phyloP scores from a whole-genome alignment of 2,329 filamentous ascomycete species.

The Podosphaera aphanis region DNA sequence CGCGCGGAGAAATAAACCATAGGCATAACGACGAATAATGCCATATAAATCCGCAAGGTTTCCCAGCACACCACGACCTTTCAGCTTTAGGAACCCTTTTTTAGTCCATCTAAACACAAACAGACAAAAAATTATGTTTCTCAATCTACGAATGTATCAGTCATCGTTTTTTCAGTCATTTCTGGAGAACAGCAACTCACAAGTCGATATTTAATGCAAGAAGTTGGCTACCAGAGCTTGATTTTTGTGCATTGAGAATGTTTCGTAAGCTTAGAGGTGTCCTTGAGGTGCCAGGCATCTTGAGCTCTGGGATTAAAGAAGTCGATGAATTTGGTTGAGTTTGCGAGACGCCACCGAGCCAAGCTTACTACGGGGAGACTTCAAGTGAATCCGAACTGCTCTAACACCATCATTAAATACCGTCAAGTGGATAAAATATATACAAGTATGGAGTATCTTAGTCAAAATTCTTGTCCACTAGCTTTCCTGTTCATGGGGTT shows the following conservation, averaged over 20 bases:
- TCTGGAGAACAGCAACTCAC: slow-evolving; percentile 23
- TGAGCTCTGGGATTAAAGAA: slow-evolving; percentile 6
- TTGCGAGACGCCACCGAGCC: no score
- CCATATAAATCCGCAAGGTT: slow-evolving; percentile 53
- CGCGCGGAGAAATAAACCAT: slow-evolving; percentile 63
- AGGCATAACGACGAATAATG: slow-evolving; percentile 47
- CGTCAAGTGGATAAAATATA: no score
- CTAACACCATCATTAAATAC: no score
- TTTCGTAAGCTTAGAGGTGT: slow-evolving; percentile 50
- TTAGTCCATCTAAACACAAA: slow-evolving; percentile 70
- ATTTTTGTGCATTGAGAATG: slow-evolving; percentile 36
- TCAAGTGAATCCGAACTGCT: no score
- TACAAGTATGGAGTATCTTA: no score
- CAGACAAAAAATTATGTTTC: slow-evolving; percentile 71
- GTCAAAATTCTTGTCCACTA: no score
- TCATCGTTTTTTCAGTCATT: slow-evolving; percentile 1
- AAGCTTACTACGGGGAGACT: no score
- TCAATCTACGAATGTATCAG: slow-evolving; percentile 29
- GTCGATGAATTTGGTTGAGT: no score
- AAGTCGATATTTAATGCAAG: slow-evolving; percentile 42
- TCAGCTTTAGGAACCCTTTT: slow-evolving; percentile 60
- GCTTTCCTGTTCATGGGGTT: no score
- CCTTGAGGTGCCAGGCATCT: slow-evolving; percentile 42
- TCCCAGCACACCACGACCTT: slow-evolving; percentile 69
- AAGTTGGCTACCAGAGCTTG: slow-evolving; percentile 30